Base-by-base conservation (phyloP, 148 eudicot genomes). In the Silene conica region DNA sequence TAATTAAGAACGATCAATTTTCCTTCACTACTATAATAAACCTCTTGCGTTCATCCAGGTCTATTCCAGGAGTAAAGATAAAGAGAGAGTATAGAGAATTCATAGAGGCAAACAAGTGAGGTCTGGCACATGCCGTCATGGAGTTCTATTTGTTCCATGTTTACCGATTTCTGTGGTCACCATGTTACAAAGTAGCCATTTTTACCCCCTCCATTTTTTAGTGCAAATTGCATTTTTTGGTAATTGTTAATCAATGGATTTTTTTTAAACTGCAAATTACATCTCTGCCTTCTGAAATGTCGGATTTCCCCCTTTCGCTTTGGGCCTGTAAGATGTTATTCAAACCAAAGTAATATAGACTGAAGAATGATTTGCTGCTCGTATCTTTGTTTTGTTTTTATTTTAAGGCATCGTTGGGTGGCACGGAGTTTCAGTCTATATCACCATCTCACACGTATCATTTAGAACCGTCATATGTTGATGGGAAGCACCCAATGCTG, bases 71-170 rank as follows among this genome's bases (percentile, higher is more conserved):
- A 74, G 98, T 95, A 75, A 95, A 95, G 72, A 95, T 95, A 97
- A 95, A 95, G 98, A 95, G 85, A 88, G 97, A 95, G 87, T 95
- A 95, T 89, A 82, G 88, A 81, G 98, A 95, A 70, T 88, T 95
- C 67, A 95, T 95, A 70, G 97, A 81, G 83, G 77, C 86, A 68
- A 90, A 90, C 67, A 92, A 88, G 82, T 92, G 82, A 87, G 80
- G 62, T 71, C 46, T 38, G 72, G 73, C 64, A n/a, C n/a, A n/a
- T n/a, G n/a, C n/a, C n/a, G n/a, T 4, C n/a, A n/a, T n/a, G n/a
- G n/a, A n/a, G n/a, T n/a, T n/a, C n/a, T n/a, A n/a, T n/a, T n/a
- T n/a, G n/a, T n/a, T n/a, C n/a, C n/a, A n/a, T n/a, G n/a, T n/a
- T n/a, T n/a, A n/a, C n/a, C n/a, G n/a, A n/a, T n/a, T n/a, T n/a